Conservation (phyloP, 2,329 filamentous ascomycete species). For the Lanzia echinophila region DNA sequence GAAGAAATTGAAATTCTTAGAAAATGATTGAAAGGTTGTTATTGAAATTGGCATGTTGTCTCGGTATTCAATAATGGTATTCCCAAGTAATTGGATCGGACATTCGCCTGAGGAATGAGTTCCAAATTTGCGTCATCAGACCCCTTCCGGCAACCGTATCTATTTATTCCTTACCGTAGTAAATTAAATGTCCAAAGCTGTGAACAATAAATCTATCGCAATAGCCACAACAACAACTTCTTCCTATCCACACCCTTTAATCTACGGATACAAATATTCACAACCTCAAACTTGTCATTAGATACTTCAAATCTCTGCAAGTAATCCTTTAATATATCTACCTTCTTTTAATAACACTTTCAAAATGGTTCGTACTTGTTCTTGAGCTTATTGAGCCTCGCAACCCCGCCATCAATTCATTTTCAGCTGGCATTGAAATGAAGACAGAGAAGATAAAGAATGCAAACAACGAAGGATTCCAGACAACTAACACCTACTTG, state of each 20-base stretch:
- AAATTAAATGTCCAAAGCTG: background rate
- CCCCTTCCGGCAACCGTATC: background rate
- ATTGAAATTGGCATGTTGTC: conserved; percentile 9
- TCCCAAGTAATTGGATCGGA: too few species aligned
- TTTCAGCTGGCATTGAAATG: background rate
- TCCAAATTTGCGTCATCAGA: background rate
- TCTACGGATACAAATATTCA: too few species aligned
- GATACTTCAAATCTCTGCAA: background rate
- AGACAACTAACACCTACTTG: conserved; percentile 13
- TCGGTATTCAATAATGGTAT: too few species aligned
- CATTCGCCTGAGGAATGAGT: conserved; percentile 6
- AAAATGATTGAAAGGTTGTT: background rate
- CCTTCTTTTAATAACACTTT: background rate
- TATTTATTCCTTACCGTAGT: too few species aligned
- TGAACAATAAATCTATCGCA: background rate
- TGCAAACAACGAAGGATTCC: too few species aligned
- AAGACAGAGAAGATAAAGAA: background rate
- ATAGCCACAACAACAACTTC: background rate
- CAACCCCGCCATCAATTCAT: conserved; percentile 1
- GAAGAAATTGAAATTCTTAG: background rate
- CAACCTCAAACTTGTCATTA: too few species aligned
- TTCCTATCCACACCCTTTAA: background rate
- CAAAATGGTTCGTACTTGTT: background rate
- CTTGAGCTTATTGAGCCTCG: background rate
- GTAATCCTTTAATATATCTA: background rate